Conservation (phyloP, 2,329 filamentous ascomycete species). For the Verticillium nonalfalfae region DNA sequence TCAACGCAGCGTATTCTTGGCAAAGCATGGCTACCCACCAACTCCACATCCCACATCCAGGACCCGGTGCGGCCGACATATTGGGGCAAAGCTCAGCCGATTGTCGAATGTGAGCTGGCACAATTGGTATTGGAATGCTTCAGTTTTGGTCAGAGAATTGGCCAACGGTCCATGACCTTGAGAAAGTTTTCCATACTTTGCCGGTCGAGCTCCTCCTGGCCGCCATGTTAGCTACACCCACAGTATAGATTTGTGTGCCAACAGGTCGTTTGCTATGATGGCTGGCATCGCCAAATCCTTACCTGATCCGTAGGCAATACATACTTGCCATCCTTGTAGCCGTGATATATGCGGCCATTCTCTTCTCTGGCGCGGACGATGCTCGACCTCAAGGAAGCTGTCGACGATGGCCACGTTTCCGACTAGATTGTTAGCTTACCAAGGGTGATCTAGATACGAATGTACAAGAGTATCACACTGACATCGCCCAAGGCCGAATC, state of each 20-base stretch:
- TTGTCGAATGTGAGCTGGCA: slow-evolving; percentile 17
- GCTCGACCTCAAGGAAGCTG: slow-evolving; percentile 22
- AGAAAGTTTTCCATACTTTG: slow-evolving; percentile 14
- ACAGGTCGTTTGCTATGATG: not conserved
- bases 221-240: slow-evolving; percentile 2
- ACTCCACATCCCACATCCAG: slow-evolving; percentile 32
- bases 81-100: slow-evolving; percentile 14
- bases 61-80: slow-evolving; percentile 12
- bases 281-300: not conserved
- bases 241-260: not conserved
- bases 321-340: slow-evolving; percentile 30
- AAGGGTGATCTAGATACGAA: not conserved
- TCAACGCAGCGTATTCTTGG: not conserved
- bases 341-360: slow-evolving; percentile 31
- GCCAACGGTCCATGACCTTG: no score
- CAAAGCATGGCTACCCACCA: not conserved
- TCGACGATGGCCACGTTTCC: slow-evolving; percentile 22
- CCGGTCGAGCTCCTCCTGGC: slow-evolving; percentile 26
- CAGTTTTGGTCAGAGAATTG: not conserved
- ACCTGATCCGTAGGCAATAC: slow-evolving; percentile 30
- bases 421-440: not conserved
- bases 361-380: slow-evolving; percentile 21
- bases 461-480: slow-evolving; percentile 5
- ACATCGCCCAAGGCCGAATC: slow-evolving; percentile 22
- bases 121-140: slow-evolving; percentile 22